Conservation (phyloP, 768 basidiomycete species). For the Suillus subalutaceus region DNA sequence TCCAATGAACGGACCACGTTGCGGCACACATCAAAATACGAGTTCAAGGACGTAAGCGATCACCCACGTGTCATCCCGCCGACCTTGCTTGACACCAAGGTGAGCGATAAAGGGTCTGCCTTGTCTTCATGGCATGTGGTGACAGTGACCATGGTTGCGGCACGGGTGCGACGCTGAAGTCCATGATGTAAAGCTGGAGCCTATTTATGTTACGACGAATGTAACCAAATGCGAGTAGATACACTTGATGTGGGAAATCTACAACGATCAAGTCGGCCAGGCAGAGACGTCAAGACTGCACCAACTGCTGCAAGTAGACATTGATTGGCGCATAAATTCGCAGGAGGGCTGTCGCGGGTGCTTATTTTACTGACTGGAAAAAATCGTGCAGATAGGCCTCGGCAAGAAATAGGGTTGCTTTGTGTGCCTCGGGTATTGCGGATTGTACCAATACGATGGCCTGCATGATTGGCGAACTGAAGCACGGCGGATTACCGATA, state of each 20-base stretch:
- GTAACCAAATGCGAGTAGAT: neutral
- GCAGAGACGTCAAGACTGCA: neutral
- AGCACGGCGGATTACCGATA: neutral
- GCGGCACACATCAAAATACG: neutral
- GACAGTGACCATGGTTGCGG: neutral
- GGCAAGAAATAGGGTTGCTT: neutral
- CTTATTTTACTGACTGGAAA: neutral
- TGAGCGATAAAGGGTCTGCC: neutral
- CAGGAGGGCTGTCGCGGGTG: neutral
- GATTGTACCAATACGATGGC: neutral
- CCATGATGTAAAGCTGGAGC: neutral
- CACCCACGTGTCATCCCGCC: neutral
- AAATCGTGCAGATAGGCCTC: neutral
- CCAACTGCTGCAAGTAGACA: neutral
- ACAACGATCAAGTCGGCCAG: neutral
- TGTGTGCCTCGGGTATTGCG: conserved; percentile 2
- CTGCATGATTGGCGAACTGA: neutral
- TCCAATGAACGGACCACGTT: neutral
- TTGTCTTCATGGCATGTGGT: neutral
- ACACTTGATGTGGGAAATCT: neutral
- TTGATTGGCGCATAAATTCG: neutral
- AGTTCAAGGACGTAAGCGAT: neutral
- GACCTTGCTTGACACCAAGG: neutral
- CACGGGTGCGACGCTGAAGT: neutral
- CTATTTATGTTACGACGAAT: neutral